Evolutionary conservation across 768 basidiomycete species (phyloP), one percentile per base, ranked within the genome.

Genomic region (Tubosaeta sp.): DNA sequence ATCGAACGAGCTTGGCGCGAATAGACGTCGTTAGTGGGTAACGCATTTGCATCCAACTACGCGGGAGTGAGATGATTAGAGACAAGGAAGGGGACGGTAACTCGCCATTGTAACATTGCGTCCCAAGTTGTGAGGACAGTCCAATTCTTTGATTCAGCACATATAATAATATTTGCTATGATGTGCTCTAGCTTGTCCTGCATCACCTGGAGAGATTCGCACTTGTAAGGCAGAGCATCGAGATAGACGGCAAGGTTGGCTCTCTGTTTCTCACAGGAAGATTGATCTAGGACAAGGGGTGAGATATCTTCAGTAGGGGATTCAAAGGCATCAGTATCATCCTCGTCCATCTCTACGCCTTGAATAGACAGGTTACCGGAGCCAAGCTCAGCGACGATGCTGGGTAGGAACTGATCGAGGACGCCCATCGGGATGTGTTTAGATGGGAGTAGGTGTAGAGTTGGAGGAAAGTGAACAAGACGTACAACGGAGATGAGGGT

Each of bases 61-160:
- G 38, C 27, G 24, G 27, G 27, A n/a, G 40, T 67, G 12, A 57
- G 55, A 32, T 24, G 34, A 41, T 18, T 12, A 24, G 29, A 21
- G 30, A 49, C 10, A 8, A 39, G 10, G 52, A 32, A n/a, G 46
- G 30, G 43, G 39, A 31, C 6, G 30, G 44, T 42, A 22, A 61
- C 76, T 55, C 62, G 84, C 89, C 86, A 89, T 71, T 90, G 86
- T 29, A 92, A 71, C 69, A 84, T 75, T 16, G 83, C 84, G 67
- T 90, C 87, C 88, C 89, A 92, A 7, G 81, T 83, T 24, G 82
- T 80, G 38, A 90, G 73, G 18, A 81, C 73, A 30, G 79, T 71
- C 89, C 89, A 92, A 57, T 87, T 85, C 72, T 81, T 83, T 44
- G 84, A 73, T 64, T 82, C 81, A n/a, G 82, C 84, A 55, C 85